Evolutionary conservation across 106 monocot species (phyloP).

Genomic region (Platanthera zijinensis): DNA sequence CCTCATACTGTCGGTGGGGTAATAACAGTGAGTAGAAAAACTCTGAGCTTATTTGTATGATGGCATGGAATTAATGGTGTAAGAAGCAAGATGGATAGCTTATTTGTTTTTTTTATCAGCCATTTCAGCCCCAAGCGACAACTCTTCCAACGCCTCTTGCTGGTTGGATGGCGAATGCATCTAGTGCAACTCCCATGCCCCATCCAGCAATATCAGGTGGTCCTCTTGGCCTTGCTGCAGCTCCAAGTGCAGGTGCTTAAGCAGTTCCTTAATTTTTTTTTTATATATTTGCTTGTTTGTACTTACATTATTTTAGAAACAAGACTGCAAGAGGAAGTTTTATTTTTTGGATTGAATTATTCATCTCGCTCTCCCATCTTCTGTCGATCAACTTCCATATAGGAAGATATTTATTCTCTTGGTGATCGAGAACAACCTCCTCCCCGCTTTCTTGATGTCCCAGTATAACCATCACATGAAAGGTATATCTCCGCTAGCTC

Average conservation of each 20-base stretch:
- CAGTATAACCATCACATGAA: no score
- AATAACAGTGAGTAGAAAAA: not conserved
- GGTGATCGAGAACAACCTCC: no score
- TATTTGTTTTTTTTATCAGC: constrained; percentile 21
- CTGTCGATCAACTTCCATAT: no score
- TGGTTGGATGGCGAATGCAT: constrained; percentile 44
- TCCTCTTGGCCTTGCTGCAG: constrained; percentile 35
- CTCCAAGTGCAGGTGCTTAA: constrained; percentile 27
- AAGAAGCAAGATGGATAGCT: not conserved
- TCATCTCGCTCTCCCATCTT: no score
- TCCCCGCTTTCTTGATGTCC: no score
- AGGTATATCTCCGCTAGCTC: no score
- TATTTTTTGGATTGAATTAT: no score
- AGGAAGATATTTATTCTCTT: no score
- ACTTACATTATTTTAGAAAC: no score
- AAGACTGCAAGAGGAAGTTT: no score
- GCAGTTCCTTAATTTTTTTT: not conserved
- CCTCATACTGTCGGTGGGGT: constrained; percentile 25
- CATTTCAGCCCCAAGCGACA: constrained; percentile 42
- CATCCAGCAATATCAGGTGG: constrained; percentile 45
- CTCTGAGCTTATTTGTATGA: not conserved
- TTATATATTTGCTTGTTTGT: no score
- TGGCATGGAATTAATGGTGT: not conserved
- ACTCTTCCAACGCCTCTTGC: constrained; percentile 32
- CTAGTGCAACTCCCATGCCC: constrained; percentile 35